Evolutionary conservation across 176 grass and related monocot genomes (phyloP).

Genomic region (Juncus effusus): DNA sequence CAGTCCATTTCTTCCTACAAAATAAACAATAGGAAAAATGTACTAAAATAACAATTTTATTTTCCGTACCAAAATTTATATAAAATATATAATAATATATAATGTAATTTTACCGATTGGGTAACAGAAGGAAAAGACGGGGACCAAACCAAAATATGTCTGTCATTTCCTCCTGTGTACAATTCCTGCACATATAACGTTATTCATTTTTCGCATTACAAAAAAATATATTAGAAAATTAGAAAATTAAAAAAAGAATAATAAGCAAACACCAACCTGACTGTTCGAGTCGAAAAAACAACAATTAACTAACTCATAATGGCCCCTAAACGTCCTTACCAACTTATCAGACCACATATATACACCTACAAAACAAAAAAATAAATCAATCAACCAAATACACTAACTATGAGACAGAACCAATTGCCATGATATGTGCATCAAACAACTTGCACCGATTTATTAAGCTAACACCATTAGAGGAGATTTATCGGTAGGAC

Average conservation of each 20-base stretch:
- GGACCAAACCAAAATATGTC: slow-evolving; percentile 97
- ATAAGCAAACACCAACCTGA: slow-evolving; percentile 45
- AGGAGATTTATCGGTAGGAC: no score
- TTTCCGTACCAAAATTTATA: background rate
- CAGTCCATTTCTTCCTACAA: slow-evolving; percentile 57
- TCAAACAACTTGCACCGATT: no score
- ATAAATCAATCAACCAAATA: slow-evolving; percentile 17
- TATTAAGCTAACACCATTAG: no score
- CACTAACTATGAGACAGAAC: background rate
- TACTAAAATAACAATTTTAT: background rate
- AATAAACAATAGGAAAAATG: background rate
- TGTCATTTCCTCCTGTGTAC: slow-evolving; percentile 93
- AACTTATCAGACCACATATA: slow-evolving; percentile 63
- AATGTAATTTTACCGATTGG: slow-evolving; percentile 53
- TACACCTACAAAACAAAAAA: slow-evolving; percentile 46
- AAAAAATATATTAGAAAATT: background rate
- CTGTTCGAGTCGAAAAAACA: slow-evolving; percentile 62
- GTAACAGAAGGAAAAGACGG: slow-evolving; percentile 49
- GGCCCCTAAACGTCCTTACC: slow-evolving; percentile 57
- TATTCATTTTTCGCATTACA: slow-evolving; percentile 25
- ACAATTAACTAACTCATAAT: slow-evolving; percentile 90
- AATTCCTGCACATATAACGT: slow-evolving; percentile 59
- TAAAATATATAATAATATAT: background rate
- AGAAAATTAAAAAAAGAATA: background rate
- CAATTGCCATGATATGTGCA: no score